phyloP scores from a whole-genome alignment of 495 filamentous ascomycete species.

The Pseudevernia furfuracea region DNA sequence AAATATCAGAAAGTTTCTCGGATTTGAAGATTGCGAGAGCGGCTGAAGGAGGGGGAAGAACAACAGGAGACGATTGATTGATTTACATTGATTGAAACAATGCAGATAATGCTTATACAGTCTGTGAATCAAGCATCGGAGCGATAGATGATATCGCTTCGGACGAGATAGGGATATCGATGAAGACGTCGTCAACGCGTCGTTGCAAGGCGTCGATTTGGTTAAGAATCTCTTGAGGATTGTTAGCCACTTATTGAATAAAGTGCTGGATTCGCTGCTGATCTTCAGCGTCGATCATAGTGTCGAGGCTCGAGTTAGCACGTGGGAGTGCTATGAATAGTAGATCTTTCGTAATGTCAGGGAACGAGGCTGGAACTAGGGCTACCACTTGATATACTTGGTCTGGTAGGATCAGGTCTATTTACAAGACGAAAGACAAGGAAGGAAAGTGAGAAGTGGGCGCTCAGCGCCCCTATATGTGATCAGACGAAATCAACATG shows the following conservation, averaged over 20 bases:
- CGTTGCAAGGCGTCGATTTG: not conserved
- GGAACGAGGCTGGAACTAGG: not conserved
- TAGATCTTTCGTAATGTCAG: not conserved
- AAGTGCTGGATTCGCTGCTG: not conserved
- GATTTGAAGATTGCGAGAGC: not conserved
- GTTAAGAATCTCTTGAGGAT: not conserved
- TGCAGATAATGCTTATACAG: too few relatives aligned
- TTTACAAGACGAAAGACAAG: not conserved
- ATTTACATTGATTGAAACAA: too few relatives aligned
- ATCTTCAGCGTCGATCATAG: too few relatives aligned
- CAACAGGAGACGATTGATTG: not conserved
- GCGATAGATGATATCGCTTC: not conserved
- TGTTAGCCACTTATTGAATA: not conserved
- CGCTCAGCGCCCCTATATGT: not conserved
- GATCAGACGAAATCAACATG: not conserved
- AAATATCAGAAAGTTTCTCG: not conserved
- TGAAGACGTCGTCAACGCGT: not conserved
- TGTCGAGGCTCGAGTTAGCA: not conserved
- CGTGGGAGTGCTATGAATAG: not conserved
- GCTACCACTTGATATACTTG: not conserved
- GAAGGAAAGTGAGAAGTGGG: not conserved
- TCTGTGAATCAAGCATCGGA: too few relatives aligned
- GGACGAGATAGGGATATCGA: not conserved
- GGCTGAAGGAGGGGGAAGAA: not conserved
- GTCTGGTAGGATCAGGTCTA: not conserved